These are phyloP conservation scores for Rhexocercosporidium sp. DNA, from an alignment of 2,329 filamentous ascomycete species.

Conservation along the genomic window DNA sequence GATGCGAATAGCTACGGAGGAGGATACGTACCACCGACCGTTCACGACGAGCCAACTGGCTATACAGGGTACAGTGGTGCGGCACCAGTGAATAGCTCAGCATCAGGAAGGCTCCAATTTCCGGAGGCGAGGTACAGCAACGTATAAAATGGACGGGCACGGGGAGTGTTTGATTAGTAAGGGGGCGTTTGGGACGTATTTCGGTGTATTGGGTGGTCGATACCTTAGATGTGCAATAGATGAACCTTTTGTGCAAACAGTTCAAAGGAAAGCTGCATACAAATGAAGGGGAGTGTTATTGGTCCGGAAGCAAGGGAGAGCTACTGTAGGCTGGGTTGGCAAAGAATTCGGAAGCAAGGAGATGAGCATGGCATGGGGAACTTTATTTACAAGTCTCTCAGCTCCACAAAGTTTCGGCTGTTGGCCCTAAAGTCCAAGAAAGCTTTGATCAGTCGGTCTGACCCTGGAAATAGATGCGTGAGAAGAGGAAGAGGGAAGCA, in stretches of 20 bases:
- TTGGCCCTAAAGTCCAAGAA: no score
- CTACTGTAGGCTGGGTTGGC: not conserved
- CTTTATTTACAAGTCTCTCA: not conserved
- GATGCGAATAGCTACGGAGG: conserved; percentile 29
- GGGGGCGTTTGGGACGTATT: not conserved
- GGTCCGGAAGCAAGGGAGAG: no score
- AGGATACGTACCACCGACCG: conserved; percentile 36
- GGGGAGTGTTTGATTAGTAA: conserved; percentile 7
- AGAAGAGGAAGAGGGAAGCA: no score
- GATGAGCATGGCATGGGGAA: not conserved
- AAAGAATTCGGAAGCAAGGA: not conserved
- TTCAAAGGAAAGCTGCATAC: not conserved
- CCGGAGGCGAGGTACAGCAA: conserved; percentile 61
- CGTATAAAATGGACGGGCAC: conserved; percentile 19
- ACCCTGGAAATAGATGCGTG: no score
- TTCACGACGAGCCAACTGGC: conserved; percentile 49
- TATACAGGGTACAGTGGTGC: conserved; percentile 53
- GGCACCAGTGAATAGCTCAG: conserved; percentile 44
- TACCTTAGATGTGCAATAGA: conserved; percentile 25
- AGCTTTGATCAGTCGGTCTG: no score
- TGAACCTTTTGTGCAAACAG: conserved; percentile 9
- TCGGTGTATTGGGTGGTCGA: conserved; percentile 17
- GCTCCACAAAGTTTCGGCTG: no score
- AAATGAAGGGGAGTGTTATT: no score
- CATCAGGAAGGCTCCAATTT: conserved; percentile 49